Percentiles rank a stretch among this genome's conserved stretches.
Evolutionary conservation across 1,139 yeast species (phyloP).

Genomic region (Lodderomyces oxycetoniae): DNA sequence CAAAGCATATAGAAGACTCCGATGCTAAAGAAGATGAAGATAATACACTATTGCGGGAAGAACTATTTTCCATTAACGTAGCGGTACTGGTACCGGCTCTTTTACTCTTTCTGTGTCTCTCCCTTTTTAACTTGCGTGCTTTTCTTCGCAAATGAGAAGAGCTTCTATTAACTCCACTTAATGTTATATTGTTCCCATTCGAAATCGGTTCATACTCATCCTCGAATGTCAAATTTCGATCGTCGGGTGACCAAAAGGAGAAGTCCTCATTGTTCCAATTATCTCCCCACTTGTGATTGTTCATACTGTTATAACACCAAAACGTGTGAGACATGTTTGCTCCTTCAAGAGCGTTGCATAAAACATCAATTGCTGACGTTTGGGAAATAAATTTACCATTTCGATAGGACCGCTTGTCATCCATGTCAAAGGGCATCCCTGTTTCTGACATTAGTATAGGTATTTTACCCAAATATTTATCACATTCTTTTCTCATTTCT

Average conservation of each 20-base stretch:
- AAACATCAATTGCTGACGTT: conserved; percentile 78
- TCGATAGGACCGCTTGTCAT: conserved; percentile 60
- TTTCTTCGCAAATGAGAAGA: not conserved
- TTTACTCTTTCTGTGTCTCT: conserved; percentile 1
- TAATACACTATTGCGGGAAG: conserved; percentile 8
- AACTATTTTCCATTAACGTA: conserved; percentile 8
- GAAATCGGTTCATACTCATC: conserved; percentile 8
- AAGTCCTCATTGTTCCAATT: conserved; percentile 91
- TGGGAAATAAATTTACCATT: conserved; percentile 68
- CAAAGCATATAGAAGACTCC: not conserved
- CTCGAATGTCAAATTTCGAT: conserved; percentile 28
- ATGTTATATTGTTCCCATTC: too few species aligned
- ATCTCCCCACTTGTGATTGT: conserved; percentile 82
- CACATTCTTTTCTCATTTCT: conserved; percentile 61
- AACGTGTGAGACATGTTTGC: conserved; percentile 66
- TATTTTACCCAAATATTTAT: conserved; percentile 51
- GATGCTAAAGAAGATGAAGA: not conserved
- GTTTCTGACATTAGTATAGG: conserved; percentile 86
- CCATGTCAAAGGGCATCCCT: conserved; percentile 98
- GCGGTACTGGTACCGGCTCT: conserved; percentile 3
- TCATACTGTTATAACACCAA: conserved; percentile 78
- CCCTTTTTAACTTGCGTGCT: conserved; percentile 2
- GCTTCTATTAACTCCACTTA: not conserved
- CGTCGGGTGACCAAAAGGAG: conserved; percentile 78
- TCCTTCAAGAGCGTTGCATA: conserved; percentile 72